Evolutionary conservation across 2,329 filamentous ascomycete genomes (phyloP).

Genomic region (Calycina herbarum): DNA sequence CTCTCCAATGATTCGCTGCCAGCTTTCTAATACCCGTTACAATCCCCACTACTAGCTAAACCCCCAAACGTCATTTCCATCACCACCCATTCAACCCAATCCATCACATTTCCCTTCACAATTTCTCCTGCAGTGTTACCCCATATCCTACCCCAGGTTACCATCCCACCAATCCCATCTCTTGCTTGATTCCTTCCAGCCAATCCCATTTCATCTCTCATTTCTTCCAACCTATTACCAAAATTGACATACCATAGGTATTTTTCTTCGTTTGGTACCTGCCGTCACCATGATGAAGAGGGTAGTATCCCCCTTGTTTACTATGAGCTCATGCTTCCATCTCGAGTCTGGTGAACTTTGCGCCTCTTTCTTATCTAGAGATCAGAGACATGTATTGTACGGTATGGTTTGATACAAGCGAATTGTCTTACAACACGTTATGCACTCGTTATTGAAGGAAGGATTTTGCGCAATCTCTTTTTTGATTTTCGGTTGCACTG

Average conservation of each 20-base stretch:
- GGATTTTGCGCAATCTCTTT: slow-evolving; percentile 7
- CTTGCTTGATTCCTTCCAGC: background rate
- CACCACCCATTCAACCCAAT: background rate
- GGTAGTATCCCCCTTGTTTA: background rate
- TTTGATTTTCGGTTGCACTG: background rate
- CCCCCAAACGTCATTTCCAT: background rate
- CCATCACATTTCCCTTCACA: background rate
- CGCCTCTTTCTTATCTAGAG: background rate
- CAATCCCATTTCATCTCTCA: background rate
- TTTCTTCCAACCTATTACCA: background rate
- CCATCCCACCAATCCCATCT: background rate
- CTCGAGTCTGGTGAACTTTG: background rate
- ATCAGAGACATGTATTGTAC: background rate
- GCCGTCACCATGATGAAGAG: background rate
- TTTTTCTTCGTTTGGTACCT: background rate
- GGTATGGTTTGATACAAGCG: background rate
- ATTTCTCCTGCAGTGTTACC: background rate
- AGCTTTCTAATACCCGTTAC: background rate
- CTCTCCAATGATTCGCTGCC: background rate
- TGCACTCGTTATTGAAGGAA: slow-evolving; percentile 23
- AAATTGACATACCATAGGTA: background rate
- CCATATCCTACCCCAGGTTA: background rate
- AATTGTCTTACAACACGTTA: slow-evolving; percentile 12
- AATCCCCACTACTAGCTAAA: background rate
- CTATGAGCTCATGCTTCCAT: slow-evolving; percentile 21